Conservation (phyloP, 2,329 filamentous ascomycete genomes). For the Aspergillus carbonarius region DNA sequence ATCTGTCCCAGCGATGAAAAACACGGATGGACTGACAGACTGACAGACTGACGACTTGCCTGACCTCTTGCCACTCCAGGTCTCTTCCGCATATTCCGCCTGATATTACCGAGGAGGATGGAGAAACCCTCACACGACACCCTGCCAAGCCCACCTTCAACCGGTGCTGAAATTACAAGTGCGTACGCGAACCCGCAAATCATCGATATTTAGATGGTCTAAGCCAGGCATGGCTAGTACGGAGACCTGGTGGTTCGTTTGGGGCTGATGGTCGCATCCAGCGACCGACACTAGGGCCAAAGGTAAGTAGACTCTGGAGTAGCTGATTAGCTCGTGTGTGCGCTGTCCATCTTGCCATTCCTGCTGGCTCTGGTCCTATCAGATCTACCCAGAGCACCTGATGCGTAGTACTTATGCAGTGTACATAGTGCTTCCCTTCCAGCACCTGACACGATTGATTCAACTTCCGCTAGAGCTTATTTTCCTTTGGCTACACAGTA, state of each 20-base stretch:
- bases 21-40: neutral
- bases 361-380: neutral
- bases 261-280: neutral
- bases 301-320: neutral
- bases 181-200: conserved; percentile 1
- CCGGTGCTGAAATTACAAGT: conserved; percentile 3
- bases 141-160: conserved; percentile 11
- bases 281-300: neutral
- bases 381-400: neutral
- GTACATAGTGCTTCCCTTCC: neutral
- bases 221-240: neutral
- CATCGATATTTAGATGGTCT: neutral
- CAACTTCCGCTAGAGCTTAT: neutral
- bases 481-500: neutral
- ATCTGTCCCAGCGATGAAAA: too few species aligned
- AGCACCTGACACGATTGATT: neutral
- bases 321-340: neutral
- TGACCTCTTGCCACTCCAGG: neutral
- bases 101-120: neutral
- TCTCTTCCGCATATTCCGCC: conserved; percentile 7
- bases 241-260: neutral
- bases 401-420: neutral
- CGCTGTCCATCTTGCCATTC: neutral
- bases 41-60: too few species aligned
- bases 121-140: conserved; percentile 11